phyloP scores from a whole-genome alignment of 2,329 filamentous ascomycete genomes.

The Penicillium sp. region DNA sequence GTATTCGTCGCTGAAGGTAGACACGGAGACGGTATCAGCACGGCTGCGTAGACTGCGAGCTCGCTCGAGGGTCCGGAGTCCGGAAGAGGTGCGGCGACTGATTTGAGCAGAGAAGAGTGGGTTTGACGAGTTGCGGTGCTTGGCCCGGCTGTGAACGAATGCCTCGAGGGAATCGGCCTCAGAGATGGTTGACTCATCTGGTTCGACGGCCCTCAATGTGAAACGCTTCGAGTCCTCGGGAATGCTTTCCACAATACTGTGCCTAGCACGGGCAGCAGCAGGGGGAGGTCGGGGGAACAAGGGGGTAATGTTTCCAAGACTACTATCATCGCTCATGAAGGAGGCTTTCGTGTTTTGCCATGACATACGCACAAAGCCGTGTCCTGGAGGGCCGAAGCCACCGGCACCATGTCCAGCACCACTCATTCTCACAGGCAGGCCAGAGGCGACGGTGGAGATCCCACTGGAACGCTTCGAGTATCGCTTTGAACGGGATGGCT shows the following conservation, averaged over 20 bases:
- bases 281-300: slow-evolving; percentile 45
- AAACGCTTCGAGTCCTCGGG: slow-evolving; percentile 37
- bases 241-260: slow-evolving; percentile 38
- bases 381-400: slow-evolving; percentile 45
- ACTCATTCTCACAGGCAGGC: slow-evolving; percentile 48
- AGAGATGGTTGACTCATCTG: slow-evolving; percentile 39
- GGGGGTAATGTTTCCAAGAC: slow-evolving; percentile 43
- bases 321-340: slow-evolving; percentile 44
- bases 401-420: slow-evolving; percentile 52
- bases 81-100: slow-evolving; percentile 42
- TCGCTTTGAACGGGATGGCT: slow-evolving; percentile 45
- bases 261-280: slow-evolving; percentile 30
- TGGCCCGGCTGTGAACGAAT: slow-evolving; percentile 48
- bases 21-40: slow-evolving; percentile 44
- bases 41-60: slow-evolving; percentile 45
- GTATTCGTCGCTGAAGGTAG: slow-evolving; percentile 40
- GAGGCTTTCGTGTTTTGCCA: slow-evolving; percentile 48
- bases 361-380: slow-evolving; percentile 43
- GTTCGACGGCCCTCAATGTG: slow-evolving; percentile 41
- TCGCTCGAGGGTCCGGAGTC: slow-evolving; percentile 42
- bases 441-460: slow-evolving; percentile 44
- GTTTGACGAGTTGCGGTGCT: slow-evolving; percentile 46
- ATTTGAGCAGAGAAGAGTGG: slow-evolving; percentile 46
- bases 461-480: slow-evolving; percentile 48
- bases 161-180: slow-evolving; percentile 47